A percentile compares a stretch with the other conserved stretches of the same genome.
Evolutionary conservation across 208 protist species (phyloP).

Genomic region (Trypanosomatidae sp.): DNA sequence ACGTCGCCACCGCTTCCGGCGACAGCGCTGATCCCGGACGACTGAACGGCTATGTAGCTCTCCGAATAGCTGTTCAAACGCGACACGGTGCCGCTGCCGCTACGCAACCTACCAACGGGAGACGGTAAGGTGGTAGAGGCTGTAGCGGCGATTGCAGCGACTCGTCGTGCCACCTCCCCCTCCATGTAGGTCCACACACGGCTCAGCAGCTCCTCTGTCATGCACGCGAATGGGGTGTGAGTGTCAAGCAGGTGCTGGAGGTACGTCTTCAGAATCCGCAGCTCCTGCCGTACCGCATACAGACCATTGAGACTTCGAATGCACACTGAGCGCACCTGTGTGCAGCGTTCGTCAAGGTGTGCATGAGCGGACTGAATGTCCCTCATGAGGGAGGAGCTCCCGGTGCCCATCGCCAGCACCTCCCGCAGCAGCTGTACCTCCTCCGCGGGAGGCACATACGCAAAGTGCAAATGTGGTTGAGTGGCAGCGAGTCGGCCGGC

Average conservation of each 20-base stretch:
- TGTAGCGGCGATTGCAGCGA: not conserved
- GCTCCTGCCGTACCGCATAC: slow-evolving; percentile 31
- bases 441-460: slow-evolving; percentile 61
- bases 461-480: slow-evolving; percentile 41
- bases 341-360: slow-evolving; percentile 26
- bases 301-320: slow-evolving; percentile 19
- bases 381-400: slow-evolving; percentile 49
- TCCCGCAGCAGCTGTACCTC: slow-evolving; percentile 73
- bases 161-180: slow-evolving; percentile 22
- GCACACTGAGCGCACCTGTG: slow-evolving; percentile 27
- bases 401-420: slow-evolving; percentile 75
- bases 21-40: not conserved
- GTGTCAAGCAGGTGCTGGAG: slow-evolving; percentile 28
- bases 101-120: not conserved
- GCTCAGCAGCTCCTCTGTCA: slow-evolving; percentile 31
- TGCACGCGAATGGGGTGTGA: slow-evolving; percentile 44
- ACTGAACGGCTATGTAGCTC: not conserved
- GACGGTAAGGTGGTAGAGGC: not conserved
- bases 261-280: slow-evolving; percentile 34
- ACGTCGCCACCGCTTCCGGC: not conserved
- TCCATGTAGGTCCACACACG: slow-evolving; percentile 26
- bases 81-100: not conserved
- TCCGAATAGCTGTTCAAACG: not conserved
- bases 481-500: slow-evolving; percentile 28
- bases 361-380: slow-evolving; percentile 45